phyloP scores from a whole-genome alignment of 495 filamentous ascomycete species.

The Neurospora sp. region DNA sequence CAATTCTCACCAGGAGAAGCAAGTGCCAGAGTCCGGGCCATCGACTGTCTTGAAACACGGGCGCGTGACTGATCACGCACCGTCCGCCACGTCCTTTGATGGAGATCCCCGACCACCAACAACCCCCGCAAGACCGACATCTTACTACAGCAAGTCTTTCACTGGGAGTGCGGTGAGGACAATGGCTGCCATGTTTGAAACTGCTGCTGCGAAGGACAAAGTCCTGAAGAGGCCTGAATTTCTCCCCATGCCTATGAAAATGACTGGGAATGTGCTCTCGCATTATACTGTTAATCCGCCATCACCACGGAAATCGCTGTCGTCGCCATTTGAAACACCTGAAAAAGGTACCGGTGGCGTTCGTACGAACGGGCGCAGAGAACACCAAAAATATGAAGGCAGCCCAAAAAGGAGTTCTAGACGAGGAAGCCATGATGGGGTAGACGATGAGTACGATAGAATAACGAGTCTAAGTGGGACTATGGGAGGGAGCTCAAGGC shows the following conservation, averaged over 20 bases:
- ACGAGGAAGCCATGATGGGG: neutral
- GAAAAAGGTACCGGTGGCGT: neutral
- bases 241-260: constrained; percentile 1
- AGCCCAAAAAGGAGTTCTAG: neutral
- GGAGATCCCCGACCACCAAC: neutral
- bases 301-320: constrained; percentile 4
- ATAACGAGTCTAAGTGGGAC: neutral
- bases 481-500: neutral
- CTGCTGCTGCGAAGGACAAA: constrained; percentile 13
- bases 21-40: neutral
- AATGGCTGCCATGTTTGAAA: constrained; percentile 36
- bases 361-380: neutral
- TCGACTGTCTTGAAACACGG: neutral
- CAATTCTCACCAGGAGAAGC: neutral
- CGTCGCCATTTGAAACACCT: neutral
- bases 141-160: neutral
- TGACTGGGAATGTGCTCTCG: constrained; percentile 15
- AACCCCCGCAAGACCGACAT: neutral
- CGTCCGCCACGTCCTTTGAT: neutral
- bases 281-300: constrained; percentile 18
- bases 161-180: constrained; percentile 29
- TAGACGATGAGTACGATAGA: neutral
- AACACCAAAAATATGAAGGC: neutral
- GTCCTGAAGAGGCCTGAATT: neutral
- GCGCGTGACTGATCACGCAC: neutral